phyloP scores from a whole-genome alignment of 2,329 filamentous ascomycete species.

The Sporothrix pseudoabietina region DNA sequence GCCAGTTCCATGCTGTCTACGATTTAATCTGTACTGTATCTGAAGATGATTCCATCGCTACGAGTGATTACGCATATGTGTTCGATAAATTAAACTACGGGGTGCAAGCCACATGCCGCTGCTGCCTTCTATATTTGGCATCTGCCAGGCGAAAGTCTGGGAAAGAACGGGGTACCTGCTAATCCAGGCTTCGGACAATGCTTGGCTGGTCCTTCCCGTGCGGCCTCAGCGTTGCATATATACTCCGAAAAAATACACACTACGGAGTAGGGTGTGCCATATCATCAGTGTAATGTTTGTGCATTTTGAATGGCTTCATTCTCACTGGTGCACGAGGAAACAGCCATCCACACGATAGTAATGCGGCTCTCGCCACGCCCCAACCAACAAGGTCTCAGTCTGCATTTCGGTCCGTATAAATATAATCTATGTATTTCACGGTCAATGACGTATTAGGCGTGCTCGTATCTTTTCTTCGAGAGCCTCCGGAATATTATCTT shows the following conservation, averaged over 20 bases:
- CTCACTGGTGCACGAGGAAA: neutral
- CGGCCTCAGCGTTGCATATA: neutral
- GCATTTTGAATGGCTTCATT: neutral
- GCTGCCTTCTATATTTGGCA: neutral
- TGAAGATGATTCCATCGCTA: too few species aligned
- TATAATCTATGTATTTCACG: too few species aligned
- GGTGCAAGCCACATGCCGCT: too few species aligned
- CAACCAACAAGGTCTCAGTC: neutral
- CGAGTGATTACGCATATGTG: too few species aligned
- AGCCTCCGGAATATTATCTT: neutral
- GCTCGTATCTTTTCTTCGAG: neutral
- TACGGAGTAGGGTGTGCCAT: too few species aligned
- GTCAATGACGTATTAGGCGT: neutral
- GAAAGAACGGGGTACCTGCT: neutral
- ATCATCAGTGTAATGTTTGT: neutral
- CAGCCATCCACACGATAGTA: neutral
- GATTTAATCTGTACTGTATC: too few species aligned
- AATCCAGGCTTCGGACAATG: neutral
- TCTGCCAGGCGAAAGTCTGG: neutral
- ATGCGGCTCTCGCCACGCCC: neutral
- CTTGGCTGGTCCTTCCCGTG: neutral
- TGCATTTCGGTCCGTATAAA: neutral
- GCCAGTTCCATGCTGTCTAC: neutral
- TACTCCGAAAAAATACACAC: neutral
- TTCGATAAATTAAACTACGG: too few species aligned